phyloP scores from a whole-genome alignment of 2,329 filamentous ascomycete species.

The Diaporthe ampelina region DNA sequence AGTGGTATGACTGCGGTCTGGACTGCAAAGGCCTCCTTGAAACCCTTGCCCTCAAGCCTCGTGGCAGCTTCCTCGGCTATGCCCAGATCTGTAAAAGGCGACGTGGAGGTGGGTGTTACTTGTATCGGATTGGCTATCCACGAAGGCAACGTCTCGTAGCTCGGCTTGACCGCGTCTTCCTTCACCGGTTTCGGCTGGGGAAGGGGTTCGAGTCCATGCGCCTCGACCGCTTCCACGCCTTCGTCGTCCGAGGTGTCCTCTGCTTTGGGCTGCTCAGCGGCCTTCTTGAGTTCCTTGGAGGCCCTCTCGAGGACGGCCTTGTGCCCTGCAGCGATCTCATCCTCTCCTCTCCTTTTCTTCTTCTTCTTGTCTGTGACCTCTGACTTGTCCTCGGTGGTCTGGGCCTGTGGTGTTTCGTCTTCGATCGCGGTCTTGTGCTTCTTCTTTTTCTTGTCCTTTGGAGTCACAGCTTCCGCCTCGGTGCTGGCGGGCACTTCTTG shows the following conservation, averaged over 20 bases:
- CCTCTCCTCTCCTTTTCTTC: constrained; percentile 44
- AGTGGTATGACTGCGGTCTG: constrained; percentile 86
- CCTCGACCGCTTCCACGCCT: constrained; percentile 50
- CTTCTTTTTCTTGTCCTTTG: constrained; percentile 43
- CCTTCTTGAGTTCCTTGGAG: constrained; percentile 48
- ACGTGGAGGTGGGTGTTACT: constrained; percentile 71
- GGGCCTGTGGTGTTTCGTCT: neutral
- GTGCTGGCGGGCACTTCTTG: neutral
- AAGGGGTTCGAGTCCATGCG: constrained; percentile 83
- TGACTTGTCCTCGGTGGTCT: neutral
- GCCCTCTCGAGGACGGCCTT: constrained; percentile 52
- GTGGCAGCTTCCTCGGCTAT: constrained; percentile 72
- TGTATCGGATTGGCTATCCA: constrained; percentile 86
- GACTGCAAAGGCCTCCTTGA: constrained; percentile 81
- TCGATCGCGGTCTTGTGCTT: neutral
- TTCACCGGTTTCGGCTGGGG: constrained; percentile 80
- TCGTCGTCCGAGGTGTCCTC: constrained; percentile 47
- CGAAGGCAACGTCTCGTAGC: constrained; percentile 82
- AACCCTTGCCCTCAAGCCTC: constrained; percentile 76
- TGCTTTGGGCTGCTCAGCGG: constrained; percentile 51
- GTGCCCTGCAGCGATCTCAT: constrained; percentile 41
- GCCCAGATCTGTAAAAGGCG: constrained; percentile 74
- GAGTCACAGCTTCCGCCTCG: constrained; percentile 32
- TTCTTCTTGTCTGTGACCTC: neutral
- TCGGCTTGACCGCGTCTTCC: constrained; percentile 69